These are phyloP conservation scores for Didymella arachidicola DNA, from an alignment of 2,329 filamentous ascomycete species.

Conservation along the genomic window DNA sequence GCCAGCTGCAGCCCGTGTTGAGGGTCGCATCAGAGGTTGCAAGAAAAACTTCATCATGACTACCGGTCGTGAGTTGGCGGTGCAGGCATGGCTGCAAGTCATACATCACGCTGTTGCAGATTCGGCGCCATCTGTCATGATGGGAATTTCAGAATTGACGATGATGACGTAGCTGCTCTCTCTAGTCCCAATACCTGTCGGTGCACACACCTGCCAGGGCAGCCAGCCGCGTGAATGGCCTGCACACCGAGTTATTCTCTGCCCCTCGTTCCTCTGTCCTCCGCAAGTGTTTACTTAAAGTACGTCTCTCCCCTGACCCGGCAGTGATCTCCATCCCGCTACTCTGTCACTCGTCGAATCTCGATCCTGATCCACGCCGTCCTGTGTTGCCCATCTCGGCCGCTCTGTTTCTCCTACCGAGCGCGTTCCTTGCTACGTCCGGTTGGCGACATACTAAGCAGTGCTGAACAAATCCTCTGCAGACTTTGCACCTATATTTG, in stretches of 20 bases:
- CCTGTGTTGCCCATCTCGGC: constrained; percentile 30
- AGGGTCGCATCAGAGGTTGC: background rate
- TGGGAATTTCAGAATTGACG: constrained; percentile 17
- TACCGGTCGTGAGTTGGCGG: constrained; percentile 17
- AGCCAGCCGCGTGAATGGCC: constrained; percentile 13
- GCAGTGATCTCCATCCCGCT: constrained; percentile 39
- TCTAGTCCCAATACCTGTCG: constrained; percentile 11
- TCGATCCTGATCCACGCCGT: constrained; percentile 24
- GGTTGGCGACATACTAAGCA: constrained; percentile 11
- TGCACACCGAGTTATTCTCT: constrained; percentile 20
- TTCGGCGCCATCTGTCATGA: constrained; percentile 14
- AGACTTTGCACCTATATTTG: constrained; percentile 3
- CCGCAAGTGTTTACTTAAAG: constrained; percentile 22
- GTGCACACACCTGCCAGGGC: constrained; percentile 18
- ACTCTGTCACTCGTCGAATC: constrained; percentile 28
- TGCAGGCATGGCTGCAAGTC: constrained; percentile 8
- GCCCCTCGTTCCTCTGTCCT: constrained; percentile 24
- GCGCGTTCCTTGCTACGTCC: constrained; percentile 25
- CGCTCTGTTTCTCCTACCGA: constrained; percentile 31
- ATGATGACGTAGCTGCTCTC: constrained; percentile 17
- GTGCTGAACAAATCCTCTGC: constrained; percentile 9
- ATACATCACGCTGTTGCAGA: constrained; percentile 14
- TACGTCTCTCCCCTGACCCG: constrained; percentile 29
- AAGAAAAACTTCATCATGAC: constrained; percentile 9
- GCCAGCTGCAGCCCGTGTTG: background rate